Conservation (phyloP, 208 protist species). For the Sergeia podlipaevii region DNA sequence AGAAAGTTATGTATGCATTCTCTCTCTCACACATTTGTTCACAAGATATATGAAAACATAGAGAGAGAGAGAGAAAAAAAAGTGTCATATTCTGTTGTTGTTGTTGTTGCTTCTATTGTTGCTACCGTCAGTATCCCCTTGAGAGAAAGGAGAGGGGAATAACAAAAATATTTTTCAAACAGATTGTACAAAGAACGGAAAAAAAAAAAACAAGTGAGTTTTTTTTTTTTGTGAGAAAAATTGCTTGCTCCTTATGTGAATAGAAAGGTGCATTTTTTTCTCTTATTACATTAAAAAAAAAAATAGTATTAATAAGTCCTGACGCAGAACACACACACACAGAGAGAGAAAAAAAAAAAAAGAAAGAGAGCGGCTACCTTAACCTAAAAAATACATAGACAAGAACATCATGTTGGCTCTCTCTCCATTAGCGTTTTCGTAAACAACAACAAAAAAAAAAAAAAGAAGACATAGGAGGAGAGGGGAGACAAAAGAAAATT, state of each 20-base stretch:
- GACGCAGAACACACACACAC: neutral
- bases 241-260: too few species aligned
- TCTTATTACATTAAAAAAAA: neutral
- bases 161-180: neutral
- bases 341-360: constrained; percentile 5
- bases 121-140: too few species aligned
- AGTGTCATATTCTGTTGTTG: too few species aligned
- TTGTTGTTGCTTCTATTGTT: too few species aligned
- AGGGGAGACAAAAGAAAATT: constrained; percentile 1
- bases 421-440: constrained; percentile 9
- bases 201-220: constrained; percentile 11
- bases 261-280: neutral
- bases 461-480: neutral
- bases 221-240: too few species aligned
- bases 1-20: too few species aligned
- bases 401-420: neutral
- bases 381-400: neutral
- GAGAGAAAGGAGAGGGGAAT: neutral
- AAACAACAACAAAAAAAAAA: constrained; percentile 4
- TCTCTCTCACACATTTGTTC: too few species aligned
- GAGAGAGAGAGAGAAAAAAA: too few species aligned
- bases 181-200: neutral
- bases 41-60: too few species aligned
- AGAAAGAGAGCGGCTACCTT: neutral
- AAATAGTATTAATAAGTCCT: neutral